Conservation (phyloP, 768 basidiomycete species). For the Lepiota venenata region DNA sequence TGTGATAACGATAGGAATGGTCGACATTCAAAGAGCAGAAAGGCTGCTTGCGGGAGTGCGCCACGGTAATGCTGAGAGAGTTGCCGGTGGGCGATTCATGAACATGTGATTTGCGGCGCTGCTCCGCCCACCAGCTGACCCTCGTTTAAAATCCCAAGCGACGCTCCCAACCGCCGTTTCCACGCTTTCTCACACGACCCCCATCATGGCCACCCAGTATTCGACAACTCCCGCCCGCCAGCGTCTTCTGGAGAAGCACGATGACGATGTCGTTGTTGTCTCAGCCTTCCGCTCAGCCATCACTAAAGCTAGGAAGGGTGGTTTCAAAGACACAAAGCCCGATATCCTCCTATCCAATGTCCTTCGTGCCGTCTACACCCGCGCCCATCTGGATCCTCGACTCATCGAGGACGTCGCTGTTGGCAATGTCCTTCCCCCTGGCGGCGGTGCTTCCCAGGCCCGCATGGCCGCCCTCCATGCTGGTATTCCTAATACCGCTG, state of each 20-base stretch:
- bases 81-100: neutral
- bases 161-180: constrained; percentile 13
- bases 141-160: constrained; percentile 6
- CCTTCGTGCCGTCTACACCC: constrained; percentile 69
- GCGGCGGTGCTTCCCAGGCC: constrained; percentile 76
- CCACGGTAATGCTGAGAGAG: too few species aligned
- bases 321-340: constrained; percentile 87
- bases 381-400: constrained; percentile 68
- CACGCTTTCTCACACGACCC: constrained; percentile 10
- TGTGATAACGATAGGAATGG: neutral
- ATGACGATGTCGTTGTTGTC: constrained; percentile 90
- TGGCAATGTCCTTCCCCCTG: constrained; percentile 87
- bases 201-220: constrained; percentile 29
- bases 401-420: constrained; percentile 84
- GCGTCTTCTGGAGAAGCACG: constrained; percentile 63
- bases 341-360: constrained; percentile 79
- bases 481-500: constrained; percentile 74
- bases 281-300: constrained; percentile 87
- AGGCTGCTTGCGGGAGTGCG: too few species aligned
- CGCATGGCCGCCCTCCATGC: constrained; percentile 87
- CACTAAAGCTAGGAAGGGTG: constrained; percentile 87
- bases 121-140: neutral
- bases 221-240: constrained; percentile 45
- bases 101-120: constrained; percentile 14
- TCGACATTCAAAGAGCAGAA: neutral